Percentiles rank a stretch among this genome's conserved stretches.
These are phyloP conservation scores for Dendrothele bispora DNA, from an alignment of 768 basidiomycete genomes.

Conservation along the genomic window DNA sequence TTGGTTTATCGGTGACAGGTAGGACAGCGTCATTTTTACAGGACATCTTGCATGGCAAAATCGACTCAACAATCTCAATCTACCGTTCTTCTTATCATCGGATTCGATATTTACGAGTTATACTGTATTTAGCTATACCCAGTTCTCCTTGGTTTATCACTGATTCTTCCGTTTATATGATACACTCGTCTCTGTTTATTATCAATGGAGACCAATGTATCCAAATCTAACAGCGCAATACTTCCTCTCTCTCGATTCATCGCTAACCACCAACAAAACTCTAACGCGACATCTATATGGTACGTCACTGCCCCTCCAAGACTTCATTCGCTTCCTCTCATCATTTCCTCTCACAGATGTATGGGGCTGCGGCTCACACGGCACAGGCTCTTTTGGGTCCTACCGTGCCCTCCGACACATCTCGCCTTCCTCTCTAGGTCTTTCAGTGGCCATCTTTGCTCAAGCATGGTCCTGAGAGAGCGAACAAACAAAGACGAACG, in stretches of 20 bases:
- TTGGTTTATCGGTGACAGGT: too few relatives aligned
- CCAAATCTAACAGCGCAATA: conserved; percentile 56
- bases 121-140: conserved; percentile 45
- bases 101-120: conserved; percentile 79
- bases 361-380: conserved; percentile 77
- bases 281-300: conserved; percentile 53
- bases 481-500: conserved; percentile 57
- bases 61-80: conserved; percentile 63
- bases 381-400: conserved; percentile 68
- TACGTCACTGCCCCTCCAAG: not conserved
- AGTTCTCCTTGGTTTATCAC: too few relatives aligned
- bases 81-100: conserved; percentile 78
- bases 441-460: conserved; percentile 79
- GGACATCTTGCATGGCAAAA: conserved; percentile 77
- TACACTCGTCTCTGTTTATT: not conserved
- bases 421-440: conserved; percentile 52
- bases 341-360: conserved; percentile 53
- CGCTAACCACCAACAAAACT: conserved; percentile 24
- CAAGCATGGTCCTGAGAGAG: conserved; percentile 86
- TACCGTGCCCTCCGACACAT: conserved; percentile 71
- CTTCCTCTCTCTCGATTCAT: conserved; percentile 48
- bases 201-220: conserved; percentile 60
- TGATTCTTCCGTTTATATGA: not conserved
- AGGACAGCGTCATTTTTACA: conserved; percentile 66
- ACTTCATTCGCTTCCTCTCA: not conserved